phyloP scores from a whole-genome alignment of 2,329 filamentous ascomycete genomes.

The Sphaceloma murrayae region DNA sequence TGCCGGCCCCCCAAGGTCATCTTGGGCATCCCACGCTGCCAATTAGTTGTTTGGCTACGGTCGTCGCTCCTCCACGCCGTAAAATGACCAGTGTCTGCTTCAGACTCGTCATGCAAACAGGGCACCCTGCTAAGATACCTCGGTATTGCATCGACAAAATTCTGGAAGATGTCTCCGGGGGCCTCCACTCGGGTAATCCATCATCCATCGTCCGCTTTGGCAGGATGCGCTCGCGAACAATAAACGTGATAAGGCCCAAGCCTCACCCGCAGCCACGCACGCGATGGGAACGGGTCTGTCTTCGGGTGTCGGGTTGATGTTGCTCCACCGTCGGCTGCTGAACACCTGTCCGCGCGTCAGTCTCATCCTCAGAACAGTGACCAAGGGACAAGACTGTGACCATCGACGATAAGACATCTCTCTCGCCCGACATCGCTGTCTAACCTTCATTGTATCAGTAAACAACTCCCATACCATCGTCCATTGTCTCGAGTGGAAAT shows the following conservation, averaged over 20 bases:
- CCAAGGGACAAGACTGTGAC: no score
- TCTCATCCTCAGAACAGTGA: no score
- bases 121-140: no score
- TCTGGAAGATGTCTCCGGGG: no score
- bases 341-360: neutral
- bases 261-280: conserved; percentile 15
- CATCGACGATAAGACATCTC: neutral
- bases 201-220: no score
- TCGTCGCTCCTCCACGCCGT: no score
- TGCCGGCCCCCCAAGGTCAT: no score
- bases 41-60: no score
- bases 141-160: conserved; percentile 2
- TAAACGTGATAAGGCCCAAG: conserved; percentile 10
- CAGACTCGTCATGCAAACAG: no score
- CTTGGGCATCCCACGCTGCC: conserved; percentile 8
- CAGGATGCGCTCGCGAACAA: neutral
- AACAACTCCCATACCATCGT: conserved; percentile 1
- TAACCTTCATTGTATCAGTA: neutral
- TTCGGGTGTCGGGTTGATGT: conserved; percentile 13
- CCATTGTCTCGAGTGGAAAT: conserved; percentile 6
- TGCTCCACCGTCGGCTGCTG: conserved; percentile 11
- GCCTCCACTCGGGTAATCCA: no score
- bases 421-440: conserved; percentile 10
- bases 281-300: conserved; percentile 4
- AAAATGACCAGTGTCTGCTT: neutral